Evolutionary conservation across 2,329 filamentous ascomycete genomes (phyloP), one percentile per base, ranked within the genome.

Genomic region (Incumbomyces delicatus): DNA sequence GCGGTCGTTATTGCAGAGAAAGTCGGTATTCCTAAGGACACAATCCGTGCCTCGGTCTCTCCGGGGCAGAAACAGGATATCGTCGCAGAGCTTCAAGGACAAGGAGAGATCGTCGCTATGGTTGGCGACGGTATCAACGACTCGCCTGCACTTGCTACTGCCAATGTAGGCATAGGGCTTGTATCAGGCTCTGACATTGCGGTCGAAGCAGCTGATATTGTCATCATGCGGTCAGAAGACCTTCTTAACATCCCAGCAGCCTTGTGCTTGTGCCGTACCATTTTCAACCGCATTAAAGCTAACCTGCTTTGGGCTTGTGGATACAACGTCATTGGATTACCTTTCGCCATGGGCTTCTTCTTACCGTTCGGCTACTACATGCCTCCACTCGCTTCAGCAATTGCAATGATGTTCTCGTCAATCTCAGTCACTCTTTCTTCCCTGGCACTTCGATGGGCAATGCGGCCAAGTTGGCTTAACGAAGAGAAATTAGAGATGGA

Each of bases 61-160:
- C 92, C 92, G 0, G 83, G 87, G 53, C 85, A 94, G 67, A 98
- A 98, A 63, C 89, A 94, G 63, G 72, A 76, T 22, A 94, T 96
- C 56, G 76, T 98, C 57, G 77, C 80, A 41, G 71, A 83, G 45
- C 75, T 96, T 14, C 87, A 95, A 67, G 71, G 74, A 0, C 66
- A 73, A 42, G 87, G 87, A 50, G 78, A 88, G 57, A 73, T 84
- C 41, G 87, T 96, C 20, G 92, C 87, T 56, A 98, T 98, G 92
- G 89, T 96, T 12, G 89, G 92, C 44, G 92, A 98, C 64, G 92
- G 92, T 35, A 95, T 98, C 75, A 98, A 98, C 66, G 92, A 98
- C 69, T 95, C 88, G 0, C 92, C 92, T 0, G 92, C 92, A 1
- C 78, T 98, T 10, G 92, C 88, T 0, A 94, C 88, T 0, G 89